Percentiles rank a stretch among this genome's conserved stretches.
These are phyloP conservation scores for Diaporthe longicolla DNA, from an alignment of 2,329 filamentous ascomycete species.

Conservation along the genomic window DNA sequence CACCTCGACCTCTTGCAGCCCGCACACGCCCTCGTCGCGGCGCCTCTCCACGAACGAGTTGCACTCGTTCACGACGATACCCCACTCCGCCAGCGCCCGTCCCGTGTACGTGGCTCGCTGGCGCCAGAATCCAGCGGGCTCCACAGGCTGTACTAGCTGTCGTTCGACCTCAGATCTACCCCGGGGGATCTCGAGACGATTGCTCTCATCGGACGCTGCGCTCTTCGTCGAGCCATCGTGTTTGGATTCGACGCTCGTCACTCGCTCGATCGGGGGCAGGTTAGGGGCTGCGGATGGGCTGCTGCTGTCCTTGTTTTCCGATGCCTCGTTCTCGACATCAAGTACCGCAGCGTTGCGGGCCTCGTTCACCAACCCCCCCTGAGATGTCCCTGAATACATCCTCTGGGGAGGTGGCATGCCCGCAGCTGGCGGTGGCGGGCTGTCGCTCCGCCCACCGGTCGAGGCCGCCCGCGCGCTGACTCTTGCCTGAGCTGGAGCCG, in stretches of 20 bases:
- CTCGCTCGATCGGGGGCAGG: constrained; percentile 45
- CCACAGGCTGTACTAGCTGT: constrained; percentile 56
- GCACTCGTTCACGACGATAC: constrained; percentile 80
- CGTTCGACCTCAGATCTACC: constrained; percentile 48
- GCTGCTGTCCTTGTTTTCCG: constrained; percentile 36
- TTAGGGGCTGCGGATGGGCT: constrained; percentile 40
- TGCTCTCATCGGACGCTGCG: constrained; percentile 33
- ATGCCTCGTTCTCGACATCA: constrained; percentile 45
- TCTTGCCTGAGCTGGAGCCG: constrained; percentile 76
- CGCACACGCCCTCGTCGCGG: constrained; percentile 78
- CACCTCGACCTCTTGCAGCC: constrained; percentile 78
- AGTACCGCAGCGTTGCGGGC: constrained; percentile 64
- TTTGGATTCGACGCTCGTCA: constrained; percentile 40
- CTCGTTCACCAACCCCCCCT: constrained; percentile 63
- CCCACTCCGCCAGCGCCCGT: constrained; percentile 84
- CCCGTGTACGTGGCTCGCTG: constrained; percentile 74
- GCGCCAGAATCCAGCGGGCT: constrained; percentile 61
- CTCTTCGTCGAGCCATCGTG: constrained; percentile 41
- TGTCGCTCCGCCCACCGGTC: constrained; percentile 51
- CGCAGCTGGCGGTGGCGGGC: constrained; percentile 54
- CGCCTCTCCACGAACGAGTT: constrained; percentile 86
- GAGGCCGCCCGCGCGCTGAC: constrained; percentile 59
- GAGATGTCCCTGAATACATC: constrained; percentile 61
- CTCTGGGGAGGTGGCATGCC: constrained; percentile 61
- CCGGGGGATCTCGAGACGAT: not conserved